A percentile compares a stretch with the other conserved stretches of the same genome.
These are phyloP conservation scores for Epichloe typhina DNA, from an alignment of 2,329 filamentous ascomycete species.

Conservation along the genomic window DNA sequence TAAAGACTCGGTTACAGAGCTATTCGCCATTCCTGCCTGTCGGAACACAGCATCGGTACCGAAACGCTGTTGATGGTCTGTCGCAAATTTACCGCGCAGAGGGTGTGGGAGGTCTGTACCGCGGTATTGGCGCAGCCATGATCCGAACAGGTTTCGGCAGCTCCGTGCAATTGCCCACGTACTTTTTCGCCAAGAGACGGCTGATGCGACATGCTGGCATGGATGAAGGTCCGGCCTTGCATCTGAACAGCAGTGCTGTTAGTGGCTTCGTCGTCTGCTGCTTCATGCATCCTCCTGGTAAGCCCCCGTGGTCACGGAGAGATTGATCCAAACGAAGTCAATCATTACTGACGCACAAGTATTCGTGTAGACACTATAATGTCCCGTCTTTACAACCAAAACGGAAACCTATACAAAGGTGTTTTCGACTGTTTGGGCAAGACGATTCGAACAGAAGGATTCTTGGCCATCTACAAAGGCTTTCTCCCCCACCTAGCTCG, in stretches of 20 bases:
- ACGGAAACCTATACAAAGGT: slow-evolving; percentile 87
- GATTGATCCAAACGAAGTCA: neutral
- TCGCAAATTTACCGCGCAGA: slow-evolving; percentile 65
- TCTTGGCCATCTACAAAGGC: slow-evolving; percentile 93
- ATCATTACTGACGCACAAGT: slow-evolving; percentile 5
- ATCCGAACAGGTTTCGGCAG: slow-evolving; percentile 91
- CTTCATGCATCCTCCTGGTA: slow-evolving; percentile 93
- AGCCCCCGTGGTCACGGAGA: slow-evolving; percentile 14
- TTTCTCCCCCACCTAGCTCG: slow-evolving; percentile 93
- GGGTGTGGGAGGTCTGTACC: slow-evolving; percentile 70
- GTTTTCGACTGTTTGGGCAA: slow-evolving; percentile 87
- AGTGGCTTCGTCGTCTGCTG: slow-evolving; percentile 95
- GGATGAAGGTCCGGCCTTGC: slow-evolving; percentile 79
- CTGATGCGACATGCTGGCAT: slow-evolving; percentile 73
- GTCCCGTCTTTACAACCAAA: slow-evolving; percentile 98
- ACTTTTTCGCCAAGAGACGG: slow-evolving; percentile 90
- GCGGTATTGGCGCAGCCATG: slow-evolving; percentile 87
- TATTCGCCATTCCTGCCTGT: slow-evolving; percentile 87
- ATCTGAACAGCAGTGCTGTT: slow-evolving; percentile 74
- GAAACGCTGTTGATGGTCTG: slow-evolving; percentile 73
- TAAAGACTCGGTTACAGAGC: slow-evolving; percentile 92
- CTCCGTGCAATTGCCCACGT: slow-evolving; percentile 91
- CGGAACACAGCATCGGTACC: slow-evolving; percentile 91
- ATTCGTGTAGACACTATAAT: slow-evolving; percentile 69
- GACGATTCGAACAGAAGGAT: slow-evolving; percentile 80